These are phyloP conservation scores for Zalaria obscura DNA, from an alignment of 2,329 filamentous ascomycete genomes.

Conservation along the genomic window DNA sequence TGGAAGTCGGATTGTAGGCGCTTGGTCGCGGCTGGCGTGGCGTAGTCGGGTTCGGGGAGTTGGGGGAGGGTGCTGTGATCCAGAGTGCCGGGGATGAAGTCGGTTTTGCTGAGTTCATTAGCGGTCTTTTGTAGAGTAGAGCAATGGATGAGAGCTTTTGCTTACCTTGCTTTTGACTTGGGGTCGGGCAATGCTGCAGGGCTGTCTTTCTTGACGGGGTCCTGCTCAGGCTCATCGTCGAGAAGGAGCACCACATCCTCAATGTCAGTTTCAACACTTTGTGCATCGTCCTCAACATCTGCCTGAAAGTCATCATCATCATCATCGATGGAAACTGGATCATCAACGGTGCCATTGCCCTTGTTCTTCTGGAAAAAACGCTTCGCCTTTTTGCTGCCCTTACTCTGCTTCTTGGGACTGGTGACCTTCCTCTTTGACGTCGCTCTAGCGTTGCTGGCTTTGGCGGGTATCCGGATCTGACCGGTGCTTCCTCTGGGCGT, in stretches of 20 bases:
- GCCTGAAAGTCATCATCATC: slow-evolving; percentile 5
- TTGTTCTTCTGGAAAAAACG: slow-evolving; percentile 8
- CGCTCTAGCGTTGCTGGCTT: slow-evolving; percentile 32
- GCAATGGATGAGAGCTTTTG: too few relatives aligned
- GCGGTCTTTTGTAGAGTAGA: too few relatives aligned
- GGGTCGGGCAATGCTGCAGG: too few relatives aligned
- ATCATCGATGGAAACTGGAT: slow-evolving; percentile 23
- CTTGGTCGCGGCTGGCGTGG: slow-evolving; percentile 45
- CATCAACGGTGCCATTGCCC: slow-evolving; percentile 12
- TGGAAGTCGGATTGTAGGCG: slow-evolving; percentile 51
- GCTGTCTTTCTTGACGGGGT: too few relatives aligned
- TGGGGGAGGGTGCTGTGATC: slow-evolving; percentile 47
- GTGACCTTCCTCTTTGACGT: slow-evolving; percentile 6
- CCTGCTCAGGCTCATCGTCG: slow-evolving; percentile 5
- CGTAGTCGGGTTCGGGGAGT: slow-evolving; percentile 52
- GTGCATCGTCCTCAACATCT: slow-evolving; percentile 7
- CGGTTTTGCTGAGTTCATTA: slow-evolving; percentile 23
- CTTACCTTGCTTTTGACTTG: too few relatives aligned
- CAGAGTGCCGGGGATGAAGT: slow-evolving; percentile 56
- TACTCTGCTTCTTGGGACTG: slow-evolving; percentile 8
- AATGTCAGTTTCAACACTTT: slow-evolving; percentile 34
- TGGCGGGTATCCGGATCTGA: slow-evolving; percentile 37
- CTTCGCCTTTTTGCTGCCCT: slow-evolving; percentile 9
- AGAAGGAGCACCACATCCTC: slow-evolving; percentile 33
- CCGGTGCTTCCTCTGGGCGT: slow-evolving; percentile 26